Percentiles rank a stretch among this genome's conserved stretches.
Evolutionary conservation across 257 asterid genomes (phyloP).

Genomic region (Ocimum tenuiflorum): DNA sequence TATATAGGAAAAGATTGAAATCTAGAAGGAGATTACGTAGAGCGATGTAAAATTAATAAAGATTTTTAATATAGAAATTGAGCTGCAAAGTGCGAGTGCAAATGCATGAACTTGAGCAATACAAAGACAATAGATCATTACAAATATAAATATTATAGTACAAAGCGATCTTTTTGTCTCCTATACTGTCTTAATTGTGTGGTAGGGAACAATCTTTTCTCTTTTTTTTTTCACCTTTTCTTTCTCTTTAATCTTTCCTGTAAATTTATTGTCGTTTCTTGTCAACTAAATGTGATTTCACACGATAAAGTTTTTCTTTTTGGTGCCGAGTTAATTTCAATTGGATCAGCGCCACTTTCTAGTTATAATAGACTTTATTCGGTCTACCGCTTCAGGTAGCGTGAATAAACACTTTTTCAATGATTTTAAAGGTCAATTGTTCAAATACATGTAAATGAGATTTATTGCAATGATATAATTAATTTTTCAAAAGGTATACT

Average conservation of each 20-base stretch:
- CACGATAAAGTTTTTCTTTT: slow-evolving; percentile 7
- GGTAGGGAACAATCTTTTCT: slow-evolving; percentile 22
- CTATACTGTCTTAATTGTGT: slow-evolving; percentile 1
- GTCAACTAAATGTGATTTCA: slow-evolving; percentile 21
- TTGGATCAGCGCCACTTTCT: too few relatives aligned
- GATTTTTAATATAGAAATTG: not conserved
- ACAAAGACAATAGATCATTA: slow-evolving; percentile 1
- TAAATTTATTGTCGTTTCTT: slow-evolving; percentile 12
- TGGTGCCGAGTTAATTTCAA: not conserved
- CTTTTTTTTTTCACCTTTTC: too few relatives aligned
- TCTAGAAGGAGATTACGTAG: slow-evolving; percentile 3
- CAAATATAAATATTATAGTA: slow-evolving; percentile 9
- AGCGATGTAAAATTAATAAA: not conserved
- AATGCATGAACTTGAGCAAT: slow-evolving; percentile 15
- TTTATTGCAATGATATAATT: too few relatives aligned
- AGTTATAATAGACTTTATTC: too few relatives aligned
- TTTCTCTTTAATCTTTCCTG: not conserved
- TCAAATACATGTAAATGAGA: too few relatives aligned
- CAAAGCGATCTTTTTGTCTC: slow-evolving; percentile 20
- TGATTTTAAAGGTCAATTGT: too few relatives aligned
- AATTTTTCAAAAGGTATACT: too few relatives aligned
- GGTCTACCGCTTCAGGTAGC: too few relatives aligned
- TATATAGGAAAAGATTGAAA: not conserved
- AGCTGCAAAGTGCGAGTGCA: not conserved
- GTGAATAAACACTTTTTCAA: too few relatives aligned